These are phyloP conservation scores for Phytophthora ramorum DNA, from an alignment of 352 stramenopile genomes.

Conservation along the genomic window DNA sequence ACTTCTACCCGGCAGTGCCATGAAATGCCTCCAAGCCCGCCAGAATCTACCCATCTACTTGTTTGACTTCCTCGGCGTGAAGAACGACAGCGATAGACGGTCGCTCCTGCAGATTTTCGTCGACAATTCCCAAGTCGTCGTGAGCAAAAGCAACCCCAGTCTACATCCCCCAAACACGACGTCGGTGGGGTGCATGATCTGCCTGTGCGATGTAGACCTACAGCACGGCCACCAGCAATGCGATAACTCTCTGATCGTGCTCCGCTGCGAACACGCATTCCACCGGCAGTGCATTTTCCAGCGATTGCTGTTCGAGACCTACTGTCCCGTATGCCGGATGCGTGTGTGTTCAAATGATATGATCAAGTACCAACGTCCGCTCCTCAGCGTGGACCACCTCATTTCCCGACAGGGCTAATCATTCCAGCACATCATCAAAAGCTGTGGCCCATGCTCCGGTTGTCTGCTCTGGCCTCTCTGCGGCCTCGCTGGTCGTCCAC, in stretches of 20 bases:
- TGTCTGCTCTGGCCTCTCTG: constrained; percentile 5
- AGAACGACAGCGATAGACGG: constrained; percentile 47
- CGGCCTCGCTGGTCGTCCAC: constrained; percentile 30
- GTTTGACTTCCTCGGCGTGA: constrained; percentile 58
- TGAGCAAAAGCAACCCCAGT: not conserved
- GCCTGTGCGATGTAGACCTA: not conserved
- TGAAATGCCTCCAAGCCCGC: constrained; percentile 61
- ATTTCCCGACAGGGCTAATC: not conserved
- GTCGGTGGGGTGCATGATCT: not conserved
- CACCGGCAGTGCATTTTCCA: constrained; percentile 72
- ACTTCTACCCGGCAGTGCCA: constrained; percentile 60
- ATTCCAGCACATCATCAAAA: not conserved
- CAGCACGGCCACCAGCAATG: not conserved
- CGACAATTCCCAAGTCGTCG: constrained; percentile 44
- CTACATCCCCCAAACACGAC: not conserved
- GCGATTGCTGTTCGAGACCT: constrained; percentile 67
- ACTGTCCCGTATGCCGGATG: constrained; percentile 55
- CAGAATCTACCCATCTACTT: constrained; percentile 44
- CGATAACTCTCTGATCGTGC: constrained; percentile 1
- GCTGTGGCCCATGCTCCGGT: constrained; percentile 10
- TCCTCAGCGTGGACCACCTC: not conserved
- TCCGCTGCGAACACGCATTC: constrained; percentile 66
- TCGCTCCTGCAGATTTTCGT: constrained; percentile 66
- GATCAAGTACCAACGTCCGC: no score
- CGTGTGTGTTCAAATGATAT: no score